Base-by-base conservation (phyloP, 768 basidiomycete genomes). In the Lactarius psammicola region DNA sequence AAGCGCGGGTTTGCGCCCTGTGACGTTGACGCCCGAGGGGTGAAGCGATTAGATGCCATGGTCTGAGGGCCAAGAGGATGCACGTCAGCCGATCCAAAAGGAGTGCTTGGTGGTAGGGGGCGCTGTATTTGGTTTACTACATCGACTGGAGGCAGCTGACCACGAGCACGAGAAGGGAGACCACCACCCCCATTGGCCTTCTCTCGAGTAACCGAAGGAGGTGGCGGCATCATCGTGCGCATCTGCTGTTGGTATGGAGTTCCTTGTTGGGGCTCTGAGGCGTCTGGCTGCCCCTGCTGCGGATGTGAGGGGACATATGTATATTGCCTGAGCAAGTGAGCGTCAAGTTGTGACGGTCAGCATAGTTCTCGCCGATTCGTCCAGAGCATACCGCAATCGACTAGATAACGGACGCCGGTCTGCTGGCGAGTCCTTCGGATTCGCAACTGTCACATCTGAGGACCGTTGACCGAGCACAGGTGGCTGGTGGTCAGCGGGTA, bases 401-500 rank as follows among this genome's bases (percentile, higher is more conserved):
- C 81, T 82, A 20, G 83, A 82, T 30, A 80, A 78, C 26, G 86
- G 84, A 65, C 81, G 79, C 53, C 80, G 77, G 17, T 36, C 42
- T 4, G 28, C 59, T 6, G 70, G 56, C n/a, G 60, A 31, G 33
- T 42, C 44, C 28, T 36, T 63, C 57, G 66, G 28, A 65, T 53
- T 38, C 36, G 49, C n/a, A 44, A 23, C 31, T 26, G 55, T 38
- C 28, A 31, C 17, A 31, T 61, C 62, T 33, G 70, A 61, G 42
- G 64, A 18, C 67, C 72, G 77, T 51, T 72, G 72, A 56, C 72
- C 69, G 65, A 80, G 77, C 38, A 75, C 78, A 9, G 85, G 82
- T 51, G 80, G 78, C 38, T 82, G 82, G 70, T 87, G 88, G 51
- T 82, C 81, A 15, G 80, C 84, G 20, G 86, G 87, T 26, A 91